Evolutionary conservation across 495 filamentous ascomycete genomes (phyloP), one percentile per base, ranked within the genome.

Genomic region (Penicillium atrosanguineum): DNA sequence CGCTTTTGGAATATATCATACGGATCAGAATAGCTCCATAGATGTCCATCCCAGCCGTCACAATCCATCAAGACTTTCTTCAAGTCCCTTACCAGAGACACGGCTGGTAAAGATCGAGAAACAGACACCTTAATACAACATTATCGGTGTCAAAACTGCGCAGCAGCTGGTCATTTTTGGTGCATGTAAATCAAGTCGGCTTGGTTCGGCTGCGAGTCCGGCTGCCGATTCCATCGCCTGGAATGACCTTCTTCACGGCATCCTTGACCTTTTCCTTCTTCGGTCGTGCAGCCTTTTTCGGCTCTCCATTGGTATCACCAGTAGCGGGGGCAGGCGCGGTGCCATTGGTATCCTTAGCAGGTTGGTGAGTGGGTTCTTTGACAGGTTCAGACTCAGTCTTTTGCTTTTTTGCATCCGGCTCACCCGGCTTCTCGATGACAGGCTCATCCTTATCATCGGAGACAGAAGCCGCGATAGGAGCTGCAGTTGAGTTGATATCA

Each of bases 201-300:
- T 76, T 73, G 48, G 71, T 73, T 18, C 71, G 69, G 57, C 69
- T 74, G 40, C 73, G 71, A 40, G 73, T 76, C n/a, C 71, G 64
- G 45, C 67, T 73, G 28, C 73, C 71, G 53, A 70, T 66, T 11
- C 71, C 67, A 62, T 70, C 71, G 15, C 56, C 62, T 11, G 69
- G 56, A 19, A 69, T 58, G 20, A 53, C 53, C 57, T 68, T 69
- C 45, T 68, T 69, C 42, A 64, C 34, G 0, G 56, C 46, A 12
- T 69, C 69, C 51, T 72, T 71, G 38, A 61, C 56, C 56, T 70
- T 75, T 29, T 71, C 61, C 50, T 72, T 75, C 56, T 71, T 73
- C 14, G 68, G 49, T 26, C 65, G 70, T 26, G 53, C 62, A 14
- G 56, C 48, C 50, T 71, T 72, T 48, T 68, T 69, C 46, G 62